Percentiles rank a stretch among this genome's conserved stretches.
Evolutionary conservation across 441 rosid species (phyloP).

Genomic region (Pelargonium fulgidum): DNA sequence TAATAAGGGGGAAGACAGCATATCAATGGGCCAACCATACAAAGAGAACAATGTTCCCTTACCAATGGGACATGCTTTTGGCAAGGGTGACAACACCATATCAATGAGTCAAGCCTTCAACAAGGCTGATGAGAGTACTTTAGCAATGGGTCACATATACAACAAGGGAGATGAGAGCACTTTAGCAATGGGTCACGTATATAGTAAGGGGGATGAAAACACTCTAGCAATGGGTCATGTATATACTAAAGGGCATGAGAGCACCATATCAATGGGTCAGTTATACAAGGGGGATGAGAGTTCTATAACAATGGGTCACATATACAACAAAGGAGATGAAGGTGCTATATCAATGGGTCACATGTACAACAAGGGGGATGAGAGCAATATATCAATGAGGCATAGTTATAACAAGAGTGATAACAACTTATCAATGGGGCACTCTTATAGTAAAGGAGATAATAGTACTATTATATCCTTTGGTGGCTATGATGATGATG

Average conservation of each 20-base stretch:
- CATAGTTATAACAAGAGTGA: constrained; percentile 5
- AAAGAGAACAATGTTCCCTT: constrained; percentile 33
- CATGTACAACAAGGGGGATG: constrained; percentile 40
- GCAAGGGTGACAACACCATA: constrained; percentile 30
- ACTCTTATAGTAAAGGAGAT: constrained; percentile 29
- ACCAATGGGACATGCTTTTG: constrained; percentile 49
- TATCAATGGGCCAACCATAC: constrained; percentile 35
- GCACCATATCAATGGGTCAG: constrained; percentile 26
- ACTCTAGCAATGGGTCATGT: constrained; percentile 29
- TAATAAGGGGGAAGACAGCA: constrained; percentile 38
- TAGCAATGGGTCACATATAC: constrained; percentile 33
- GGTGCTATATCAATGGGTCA: constrained; percentile 31
- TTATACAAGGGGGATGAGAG: constrained; percentile 33
- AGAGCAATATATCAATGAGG: constrained; percentile 30
- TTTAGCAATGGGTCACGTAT: constrained; percentile 38
- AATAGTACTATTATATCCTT: constrained; percentile 38
- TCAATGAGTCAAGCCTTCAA: constrained; percentile 35
- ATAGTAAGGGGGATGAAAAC: constrained; percentile 34
- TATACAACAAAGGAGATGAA: constrained; percentile 35
- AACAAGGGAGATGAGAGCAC: constrained; percentile 32
- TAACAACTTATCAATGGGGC: constrained; percentile 31
- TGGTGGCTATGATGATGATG: constrained; percentile 54
- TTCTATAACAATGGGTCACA: constrained; percentile 36
- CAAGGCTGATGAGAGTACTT: constrained; percentile 33
- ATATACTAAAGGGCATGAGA: constrained; percentile 44